Evolutionary conservation across 495 filamentous ascomycete species (phyloP), one percentile per base, ranked within the genome.

Genomic region (Lepraria neglecta): DNA sequence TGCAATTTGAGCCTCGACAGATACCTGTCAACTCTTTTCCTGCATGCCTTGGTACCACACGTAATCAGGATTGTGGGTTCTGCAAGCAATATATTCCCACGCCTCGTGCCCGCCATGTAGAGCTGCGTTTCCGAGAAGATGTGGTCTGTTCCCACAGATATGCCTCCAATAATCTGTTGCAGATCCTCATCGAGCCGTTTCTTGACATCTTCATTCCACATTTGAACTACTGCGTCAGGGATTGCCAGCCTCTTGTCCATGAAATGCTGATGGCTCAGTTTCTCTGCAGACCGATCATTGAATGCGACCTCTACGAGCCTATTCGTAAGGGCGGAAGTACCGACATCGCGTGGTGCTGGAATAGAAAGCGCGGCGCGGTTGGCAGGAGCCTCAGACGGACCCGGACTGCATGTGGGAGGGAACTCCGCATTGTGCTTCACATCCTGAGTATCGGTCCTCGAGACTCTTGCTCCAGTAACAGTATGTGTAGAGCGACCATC

Each of bases 31-130:
- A 56, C 43, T 21, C 21, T 19, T 44, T 3, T 27, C 44, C 46
- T 59, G 44, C 40, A 59, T 15, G 51, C 27, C 38, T 30, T n/a
- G 4, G 43, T 59, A 3, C 57, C 57, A 28, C 57, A 59, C 15
- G 43, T 59, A 24, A 59, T 48, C 17, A 59, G 0, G 24, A 59
- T 59, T 15, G 57, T 59, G 10, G 57, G 57, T 42, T 35, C 24
- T 17, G 43, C 57, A 11, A 27, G 3, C 30, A 59, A 35, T 21
- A n/a, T 30, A 9, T 35, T 21, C 43, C 24, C 28, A 48, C 35
- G 19, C 19, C 46, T 59, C 10, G 10, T 19, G n/a, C 57, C 57
- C 11, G 46, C 57, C 57, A 59, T 59, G 27, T 48, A 59, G 21
- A 59, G 15, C n/a, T 59, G 57, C 12, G 44, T 38, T 30, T 14